Evolutionary conservation across 768 basidiomycete species (phyloP), one percentile per base, ranked within the genome.

Genomic region (Pisolithus marmoratus): DNA sequence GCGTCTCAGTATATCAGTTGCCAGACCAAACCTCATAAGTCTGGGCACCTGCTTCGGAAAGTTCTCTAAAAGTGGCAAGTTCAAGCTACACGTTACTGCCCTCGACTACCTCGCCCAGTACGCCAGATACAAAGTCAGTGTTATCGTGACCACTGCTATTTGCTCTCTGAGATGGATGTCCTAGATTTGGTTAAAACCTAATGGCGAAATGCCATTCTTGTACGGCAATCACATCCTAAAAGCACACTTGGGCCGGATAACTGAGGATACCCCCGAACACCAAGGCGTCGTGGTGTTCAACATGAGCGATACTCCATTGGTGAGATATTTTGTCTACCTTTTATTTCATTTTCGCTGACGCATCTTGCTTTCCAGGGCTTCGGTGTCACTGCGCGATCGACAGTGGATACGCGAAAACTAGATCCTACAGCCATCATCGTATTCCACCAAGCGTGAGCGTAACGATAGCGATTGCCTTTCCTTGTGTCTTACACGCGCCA

Each of bases 201-300:
- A 98, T 58, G 96, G 96, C 63, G 96, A 99, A 72, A 95, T 99
- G 87, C 96, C 96, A 1, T 99, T 95, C 78, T 73, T 99, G 36
- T 99, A 99, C 63, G 96, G 96, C 51, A 99, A 99, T 65, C 94
- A 99, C 72, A 86, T 98, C 53, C 82, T 97, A 57, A 99, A 98
- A 72, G 96, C 96, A 8, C 96, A 99, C 70, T 76, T 99, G n/a
- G 96, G 96, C 17, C 81, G 95, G 54, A 97, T 98, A 66, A 97
- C 96, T 45, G 96, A 99, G 66, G 96, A 99, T 63, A 95, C 94
- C 3, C 94, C 95, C 11, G 96, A 99, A 64, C 95, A 99, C 65
- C 96, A 98, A 65, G 96, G 96, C 43, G 96, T 98, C 2, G 90
- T 98, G 14, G 84, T 98, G 23, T 98, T 82, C 74, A 94, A 84